Evolutionary conservation across 1,284 basidiomycete genomes (phyloP).

Genomic region (Golubevia sp.): DNA sequence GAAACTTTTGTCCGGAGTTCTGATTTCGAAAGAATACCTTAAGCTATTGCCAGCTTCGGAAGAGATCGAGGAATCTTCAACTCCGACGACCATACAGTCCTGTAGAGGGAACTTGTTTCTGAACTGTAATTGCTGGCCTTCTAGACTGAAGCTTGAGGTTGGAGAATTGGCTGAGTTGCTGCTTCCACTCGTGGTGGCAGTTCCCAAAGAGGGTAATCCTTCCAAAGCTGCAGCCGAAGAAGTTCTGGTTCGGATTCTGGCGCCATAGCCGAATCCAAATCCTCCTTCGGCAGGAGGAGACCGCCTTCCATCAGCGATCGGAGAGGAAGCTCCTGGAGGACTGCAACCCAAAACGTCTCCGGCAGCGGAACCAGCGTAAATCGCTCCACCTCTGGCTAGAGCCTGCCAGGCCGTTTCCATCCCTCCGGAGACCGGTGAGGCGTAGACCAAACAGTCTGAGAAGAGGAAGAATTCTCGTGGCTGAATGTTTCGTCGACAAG

Average conservation of each 20-base stretch:
- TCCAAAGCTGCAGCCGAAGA: too few relatives aligned
- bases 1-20: slow-evolving; percentile 58
- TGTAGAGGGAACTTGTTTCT: slow-evolving; percentile 48
- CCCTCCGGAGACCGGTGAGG: slow-evolving; percentile 34
- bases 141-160: slow-evolving; percentile 17
- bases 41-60: slow-evolving; percentile 5
- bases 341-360: too few relatives aligned
- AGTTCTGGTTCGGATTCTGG: too few relatives aligned
- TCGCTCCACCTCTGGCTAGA: not conserved
- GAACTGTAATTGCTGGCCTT: slow-evolving; percentile 41
- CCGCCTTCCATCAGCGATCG: too few relatives aligned
- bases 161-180: too few relatives aligned
- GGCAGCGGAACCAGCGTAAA: slow-evolving; percentile 2
- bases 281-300: too few relatives aligned
- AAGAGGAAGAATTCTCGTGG: slow-evolving; percentile 57
- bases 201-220: too few relatives aligned
- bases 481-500: slow-evolving; percentile 54
- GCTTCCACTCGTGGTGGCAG: too few relatives aligned
- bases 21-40: slow-evolving; percentile 49
- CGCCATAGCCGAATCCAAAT: too few relatives aligned
- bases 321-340: too few relatives aligned
- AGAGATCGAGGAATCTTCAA: slow-evolving; percentile 17
- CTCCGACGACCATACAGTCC: slow-evolving; percentile 51
- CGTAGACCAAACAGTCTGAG: slow-evolving; percentile 54
- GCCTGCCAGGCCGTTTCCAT: slow-evolving; percentile 41